Base-by-base conservation (phyloP, 2,329 filamentous ascomycete species). In the Blumeriella jaapii region DNA sequence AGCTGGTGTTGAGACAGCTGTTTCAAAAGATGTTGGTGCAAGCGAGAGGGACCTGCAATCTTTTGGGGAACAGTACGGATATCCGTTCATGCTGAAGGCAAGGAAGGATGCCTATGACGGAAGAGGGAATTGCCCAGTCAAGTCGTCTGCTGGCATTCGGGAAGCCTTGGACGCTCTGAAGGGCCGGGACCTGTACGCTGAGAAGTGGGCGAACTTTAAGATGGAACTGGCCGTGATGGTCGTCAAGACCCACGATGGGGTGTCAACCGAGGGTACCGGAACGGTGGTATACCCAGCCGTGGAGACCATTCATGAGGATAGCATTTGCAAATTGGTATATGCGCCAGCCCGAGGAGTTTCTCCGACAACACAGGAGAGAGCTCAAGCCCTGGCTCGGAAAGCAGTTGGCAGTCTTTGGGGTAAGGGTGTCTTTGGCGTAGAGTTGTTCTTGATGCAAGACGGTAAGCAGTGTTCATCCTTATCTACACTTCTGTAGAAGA, bases 151-250 rank as follows among this genome's bases (percentile, higher is more conserved):
- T 9, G 74, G 79, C 42, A 70, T 82, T 39, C 67, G 71, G 14
- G 64, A 65, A n/a, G 86, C 84, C 0, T 62, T 83, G 13, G 61
- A 78, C 39, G 73, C 76, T 1, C 69, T 96, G 31, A 76, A 76
- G 26, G 71, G 70, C 11, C 62, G 83, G 13, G 72, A 78, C 2
- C 66, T 94, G 26, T 96, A 95, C 53, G 87, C 84, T 0, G 89
- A 96, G 62, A 83, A 83, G 59, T 49, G 47, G 73, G 79, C 82
- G 9, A 71, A 82, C 14, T 96, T 95, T 59, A 71, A 71, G 49
- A 78, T 81, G 62, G 89, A 96, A 62, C 64, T 96, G 34, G 83
- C 91, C 4, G 87, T 94, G 47, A 94, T 96, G 77, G 89, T 95
- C 6, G 75, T 96, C 38, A 82, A 93, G 53, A 93, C 83, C 0